phyloP scores from a whole-genome alignment of 331 rosid genomes.

The Telfairia occidentalis region DNA sequence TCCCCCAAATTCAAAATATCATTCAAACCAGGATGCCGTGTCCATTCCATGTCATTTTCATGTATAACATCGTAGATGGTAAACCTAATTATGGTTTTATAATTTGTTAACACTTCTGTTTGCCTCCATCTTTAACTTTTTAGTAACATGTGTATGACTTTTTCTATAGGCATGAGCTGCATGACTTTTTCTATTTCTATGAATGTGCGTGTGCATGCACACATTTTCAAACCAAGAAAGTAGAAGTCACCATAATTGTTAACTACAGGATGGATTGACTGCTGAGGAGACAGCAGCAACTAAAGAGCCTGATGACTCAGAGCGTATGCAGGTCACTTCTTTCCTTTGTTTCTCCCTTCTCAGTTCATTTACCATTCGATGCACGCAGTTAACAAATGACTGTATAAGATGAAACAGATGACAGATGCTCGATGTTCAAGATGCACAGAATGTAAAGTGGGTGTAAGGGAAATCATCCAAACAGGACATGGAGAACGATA shows the following conservation, averaged over 20 bases:
- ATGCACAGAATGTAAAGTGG: constrained; percentile 67
- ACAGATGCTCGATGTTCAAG: constrained; percentile 80
- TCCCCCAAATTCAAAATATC: background rate
- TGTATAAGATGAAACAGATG: constrained; percentile 51
- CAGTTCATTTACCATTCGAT: background rate
- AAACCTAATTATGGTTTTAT: background rate
- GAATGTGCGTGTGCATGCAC: background rate
- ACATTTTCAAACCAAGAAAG: background rate
- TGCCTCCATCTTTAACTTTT: background rate
- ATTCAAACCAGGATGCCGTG: background rate
- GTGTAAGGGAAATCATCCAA: constrained; percentile 70
- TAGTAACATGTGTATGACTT: background rate
- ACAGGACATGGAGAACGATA: constrained; percentile 82
- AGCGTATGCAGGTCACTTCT: constrained; percentile 61
- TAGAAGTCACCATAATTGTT: constrained; percentile 13
- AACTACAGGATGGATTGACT: constrained; percentile 72
- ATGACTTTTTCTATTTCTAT: background rate
- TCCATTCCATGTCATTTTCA: background rate
- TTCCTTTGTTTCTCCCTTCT: constrained; percentile 2
- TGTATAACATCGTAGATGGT: background rate
- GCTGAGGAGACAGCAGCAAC: constrained; percentile 55
- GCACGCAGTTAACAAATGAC: constrained; percentile 10
- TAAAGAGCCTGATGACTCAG: constrained; percentile 67
- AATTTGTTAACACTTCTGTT: background rate
- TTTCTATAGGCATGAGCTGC: background rate